Evolutionary conservation across 768 basidiomycete genomes (phyloP), one percentile per base, ranked within the genome.

Genomic region (Amyloporia xantha): DNA sequence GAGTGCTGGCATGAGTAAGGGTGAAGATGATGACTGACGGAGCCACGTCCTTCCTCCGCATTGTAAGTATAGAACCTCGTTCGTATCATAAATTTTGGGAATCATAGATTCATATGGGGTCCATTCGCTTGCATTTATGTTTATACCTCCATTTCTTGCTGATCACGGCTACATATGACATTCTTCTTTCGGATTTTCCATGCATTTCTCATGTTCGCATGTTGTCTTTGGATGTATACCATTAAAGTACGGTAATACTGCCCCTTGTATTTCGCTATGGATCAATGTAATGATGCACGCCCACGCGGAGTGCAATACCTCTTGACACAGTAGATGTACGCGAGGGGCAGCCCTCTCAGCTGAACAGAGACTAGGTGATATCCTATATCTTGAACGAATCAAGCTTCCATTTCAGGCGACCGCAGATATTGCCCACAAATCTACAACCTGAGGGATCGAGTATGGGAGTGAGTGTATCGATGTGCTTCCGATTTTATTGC

Each of bases 1-100:
- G 83, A 91, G 89, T 62, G 88, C 88, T 44, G 88, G 88, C 26
- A 82, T 87, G 82, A 80, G 81, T 55, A 82, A 71, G 42, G 70
- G 75, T 23, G 81, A 71, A 30, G 73, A 71, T 12, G 67, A 66
- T 42, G 62, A 62, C 44, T 70, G 53, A 53, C 36, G 41, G 13
- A 13, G 37, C 40, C 21, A 30, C 27, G n/a, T 10, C 17, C 39
- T 9, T 3, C 19, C 23, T 42, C 7, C 46, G n/a, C 20, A 28
- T 27, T 23, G 6, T 12, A 28, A 15, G 25, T n/a, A 23, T 15
- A 33, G 19, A 27, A 23, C 26, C 20, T 30, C 10, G 44, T n/a
- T 4, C 28, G 6, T 19, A 24, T 35, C 15, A 17, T 4, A 9
- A 10, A 24, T 21, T 25, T 33, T 17, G 33, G 30, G 30, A 4